Base-by-base conservation (phyloP, 129 eudicot genomes). In the Flaveria brownii region DNA sequence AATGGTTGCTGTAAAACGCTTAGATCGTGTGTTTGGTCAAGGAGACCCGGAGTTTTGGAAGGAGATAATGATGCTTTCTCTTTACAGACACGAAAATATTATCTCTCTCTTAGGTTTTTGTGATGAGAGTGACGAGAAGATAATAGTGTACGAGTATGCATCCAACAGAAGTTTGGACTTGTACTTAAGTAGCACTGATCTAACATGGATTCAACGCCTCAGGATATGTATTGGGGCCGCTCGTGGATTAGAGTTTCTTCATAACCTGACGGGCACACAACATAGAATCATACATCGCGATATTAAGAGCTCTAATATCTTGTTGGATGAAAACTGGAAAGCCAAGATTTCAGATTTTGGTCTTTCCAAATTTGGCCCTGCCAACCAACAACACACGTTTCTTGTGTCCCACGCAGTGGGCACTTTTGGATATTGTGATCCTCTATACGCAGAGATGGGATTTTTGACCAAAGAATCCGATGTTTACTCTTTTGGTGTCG, bases 401-500 rank as follows among this genome's bases (percentile, higher is more conserved):
- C 17, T 72, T 33, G 51, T 72, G 33, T n/a, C 77, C 5, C 17
- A 39, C 9, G 18, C 25, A 0, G 39, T 55, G 11, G 77, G 77
- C 49, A 54, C 77, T 5, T 7, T 1, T 3, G 75, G 75, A 16
- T 71, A 71, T 2, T 10, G 26, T 9, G 75, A 71, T 71, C 75
- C 75, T 16, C 2, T 50, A 16, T 71, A 71, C n/a, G 26, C 15
- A 0, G 17, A 28, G 1, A 49, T 25, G 61, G 64, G 74, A 7
- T 7, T 70, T 25, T 16, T 70, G 20, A 49, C 74, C 26, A 70
- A 70, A 70, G 61, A 70, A 36, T 71, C 76, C 0, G 75, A 52
- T 18, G 76, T 71, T 16, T 71, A 71, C 76, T 71, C 77, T 13
- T 73, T 73, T 57, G 77, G 77, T 7, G 77, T 59, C 15, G 77